Conservation (phyloP, 108 stramenopile species). For the Skeletonema costatum region DNA sequence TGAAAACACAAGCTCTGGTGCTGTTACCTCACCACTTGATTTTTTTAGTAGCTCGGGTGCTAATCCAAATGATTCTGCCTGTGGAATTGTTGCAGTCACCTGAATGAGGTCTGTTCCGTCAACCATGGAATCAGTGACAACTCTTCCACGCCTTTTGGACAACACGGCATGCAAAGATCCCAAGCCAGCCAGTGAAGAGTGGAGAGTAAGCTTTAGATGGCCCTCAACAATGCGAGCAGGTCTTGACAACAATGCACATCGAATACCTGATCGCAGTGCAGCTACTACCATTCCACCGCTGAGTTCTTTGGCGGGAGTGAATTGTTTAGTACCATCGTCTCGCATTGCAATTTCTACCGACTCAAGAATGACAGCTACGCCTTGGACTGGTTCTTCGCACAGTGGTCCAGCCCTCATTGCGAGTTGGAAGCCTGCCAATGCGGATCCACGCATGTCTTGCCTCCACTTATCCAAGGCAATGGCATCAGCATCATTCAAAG, state of each 20-base stretch:
- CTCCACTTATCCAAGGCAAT: conserved; percentile 69
- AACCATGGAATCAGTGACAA: conserved; percentile 88
- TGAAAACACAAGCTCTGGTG: conserved; percentile 84
- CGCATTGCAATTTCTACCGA: conserved; percentile 78
- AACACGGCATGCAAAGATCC: conserved; percentile 83
- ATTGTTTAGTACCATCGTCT: conserved; percentile 11
- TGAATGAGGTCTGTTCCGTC: conserved; percentile 88
- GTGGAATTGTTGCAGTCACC: conserved; percentile 84
- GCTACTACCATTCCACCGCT: conserved; percentile 83
- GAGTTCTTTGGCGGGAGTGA: conserved; percentile 52
- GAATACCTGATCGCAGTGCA: conserved; percentile 76
- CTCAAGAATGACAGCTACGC: conserved; percentile 81
- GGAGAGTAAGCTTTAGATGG: conserved; percentile 78
- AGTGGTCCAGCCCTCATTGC: conserved; percentile 82
- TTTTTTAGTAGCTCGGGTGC: conserved; percentile 81
- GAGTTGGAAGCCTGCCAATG: conserved; percentile 83
- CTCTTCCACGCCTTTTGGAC: conserved; percentile 86
- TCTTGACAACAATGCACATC: conserved; percentile 77
- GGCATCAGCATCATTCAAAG: conserved; percentile 33
- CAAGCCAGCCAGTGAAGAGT: conserved; percentile 79
- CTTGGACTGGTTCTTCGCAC: conserved; percentile 87
- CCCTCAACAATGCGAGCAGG: conserved; percentile 84
- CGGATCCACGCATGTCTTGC: conserved; percentile 73
- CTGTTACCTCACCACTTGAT: conserved; percentile 89
- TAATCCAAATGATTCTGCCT: conserved; percentile 79